Evolutionary conservation across 1,139 yeast genomes (phyloP).

Genomic region (Meyerozyma smithsonii): DNA sequence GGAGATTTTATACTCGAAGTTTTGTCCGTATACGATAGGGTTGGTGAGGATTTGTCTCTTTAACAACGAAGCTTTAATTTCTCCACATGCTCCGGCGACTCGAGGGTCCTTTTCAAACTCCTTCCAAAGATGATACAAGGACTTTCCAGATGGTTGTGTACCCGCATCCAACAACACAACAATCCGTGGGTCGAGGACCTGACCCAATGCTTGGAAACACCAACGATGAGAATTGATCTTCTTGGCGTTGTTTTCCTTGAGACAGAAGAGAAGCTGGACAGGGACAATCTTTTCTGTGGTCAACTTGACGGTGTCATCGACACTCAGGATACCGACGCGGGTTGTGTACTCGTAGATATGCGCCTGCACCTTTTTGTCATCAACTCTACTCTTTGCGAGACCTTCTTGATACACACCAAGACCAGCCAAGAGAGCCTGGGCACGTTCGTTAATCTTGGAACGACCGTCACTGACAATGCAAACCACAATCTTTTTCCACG

Average conservation of each 20-base stretch:
- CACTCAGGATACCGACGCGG: conserved; percentile 43
- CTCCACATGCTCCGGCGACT: conserved; percentile 51
- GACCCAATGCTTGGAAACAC: conserved; percentile 48
- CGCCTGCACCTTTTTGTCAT: conserved; percentile 43
- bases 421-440: conserved; percentile 45
- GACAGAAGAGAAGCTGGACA: conserved; percentile 42
- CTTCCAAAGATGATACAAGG: conserved; percentile 46
- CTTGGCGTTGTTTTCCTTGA: conserved; percentile 44
- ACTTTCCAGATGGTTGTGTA: conserved; percentile 44
- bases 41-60: conserved; percentile 40
- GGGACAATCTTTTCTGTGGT: conserved; percentile 48
- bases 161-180: conserved; percentile 46
- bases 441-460: conserved; percentile 43
- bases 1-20: conserved; percentile 44
- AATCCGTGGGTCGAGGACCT: conserved; percentile 39
- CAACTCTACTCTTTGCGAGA: conserved; percentile 43
- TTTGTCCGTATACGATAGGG: conserved; percentile 45
- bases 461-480: conserved; percentile 48
- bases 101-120: conserved; percentile 44
- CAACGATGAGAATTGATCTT: conserved; percentile 48
- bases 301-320: conserved; percentile 43
- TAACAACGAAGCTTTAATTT: conserved; percentile 40
- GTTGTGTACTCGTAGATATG: conserved; percentile 47
- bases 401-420: conserved; percentile 49
- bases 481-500: conserved; percentile 47